Conservation (phyloP, 2,329 filamentous ascomycete genomes). For the Ophiostoma sp. region DNA sequence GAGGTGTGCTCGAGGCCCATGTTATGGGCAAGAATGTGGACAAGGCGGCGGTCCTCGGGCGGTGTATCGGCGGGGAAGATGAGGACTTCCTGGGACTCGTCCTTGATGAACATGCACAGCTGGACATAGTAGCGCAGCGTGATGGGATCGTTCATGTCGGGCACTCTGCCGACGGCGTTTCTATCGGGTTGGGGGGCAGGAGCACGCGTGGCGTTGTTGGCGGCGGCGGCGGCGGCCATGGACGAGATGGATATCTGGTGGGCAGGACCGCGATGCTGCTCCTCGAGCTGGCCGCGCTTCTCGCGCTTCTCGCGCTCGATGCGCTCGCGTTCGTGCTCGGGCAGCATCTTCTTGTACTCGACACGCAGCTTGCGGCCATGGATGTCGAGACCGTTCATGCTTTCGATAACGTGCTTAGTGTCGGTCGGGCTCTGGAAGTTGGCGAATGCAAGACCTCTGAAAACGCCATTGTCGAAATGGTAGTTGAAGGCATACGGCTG, state of each 20-base stretch:
- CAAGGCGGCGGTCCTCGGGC: conserved; percentile 78
- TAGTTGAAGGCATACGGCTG: conserved; percentile 99
- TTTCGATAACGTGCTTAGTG: conserved; percentile 84
- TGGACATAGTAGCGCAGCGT: conserved; percentile 87
- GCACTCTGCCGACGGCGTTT: conserved; percentile 15
- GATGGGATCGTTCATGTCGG: conserved; percentile 81
- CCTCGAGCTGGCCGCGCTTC: conserved; percentile 89
- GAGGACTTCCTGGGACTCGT: conserved; percentile 63
- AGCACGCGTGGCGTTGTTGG: conserved; percentile 20
- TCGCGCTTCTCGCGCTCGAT: conserved; percentile 97
- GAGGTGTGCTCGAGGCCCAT: conserved; percentile 90
- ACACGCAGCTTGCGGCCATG: conserved; percentile 91
- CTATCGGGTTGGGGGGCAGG: conserved; percentile 12
- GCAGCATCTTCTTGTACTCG: conserved; percentile 99
- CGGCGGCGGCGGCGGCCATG: conserved; percentile 36
- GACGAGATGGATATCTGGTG: conserved; percentile 84
- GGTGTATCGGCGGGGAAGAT: conserved; percentile 77
- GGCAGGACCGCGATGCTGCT: conserved; percentile 85
- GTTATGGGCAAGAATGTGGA: conserved; percentile 91
- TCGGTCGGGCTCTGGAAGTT: conserved; percentile 97
- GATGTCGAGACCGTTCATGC: conserved; percentile 92
- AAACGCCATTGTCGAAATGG: conserved; percentile 97
- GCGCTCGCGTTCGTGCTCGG: conserved; percentile 84
- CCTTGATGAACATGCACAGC: conserved; percentile 78
- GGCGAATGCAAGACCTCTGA: conserved; percentile 90